Evolutionary conservation across 176 grass and related monocot genomes (phyloP).

Genomic region (Thalia dealbata): DNA sequence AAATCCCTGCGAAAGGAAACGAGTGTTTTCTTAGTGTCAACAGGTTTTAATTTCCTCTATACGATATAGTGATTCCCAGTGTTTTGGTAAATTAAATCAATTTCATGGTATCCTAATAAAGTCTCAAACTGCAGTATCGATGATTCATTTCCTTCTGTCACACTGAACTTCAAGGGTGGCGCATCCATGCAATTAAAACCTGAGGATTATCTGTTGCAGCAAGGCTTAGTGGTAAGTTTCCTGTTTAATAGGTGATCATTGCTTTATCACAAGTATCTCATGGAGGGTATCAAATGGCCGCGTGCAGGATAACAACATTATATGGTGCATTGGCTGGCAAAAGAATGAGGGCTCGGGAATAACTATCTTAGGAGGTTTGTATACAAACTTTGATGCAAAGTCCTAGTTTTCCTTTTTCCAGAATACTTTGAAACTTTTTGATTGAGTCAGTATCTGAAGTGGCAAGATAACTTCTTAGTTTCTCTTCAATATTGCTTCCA

Average conservation of each 20-base stretch:
- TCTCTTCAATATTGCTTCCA: neutral
- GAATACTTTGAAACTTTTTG: too few species aligned
- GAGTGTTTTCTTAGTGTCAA: conserved; percentile 74
- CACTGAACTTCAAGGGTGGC: conserved; percentile 74
- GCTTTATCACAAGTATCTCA: neutral
- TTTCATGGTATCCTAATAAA: neutral
- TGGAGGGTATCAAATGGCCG: neutral
- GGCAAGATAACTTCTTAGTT: neutral
- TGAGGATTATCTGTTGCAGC: conserved; percentile 85
- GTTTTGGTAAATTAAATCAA: neutral
- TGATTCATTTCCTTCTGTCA: conserved; percentile 71
- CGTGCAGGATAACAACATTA: conserved; percentile 53
- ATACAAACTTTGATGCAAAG: too few species aligned
- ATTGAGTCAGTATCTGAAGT: neutral
- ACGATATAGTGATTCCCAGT: neutral
- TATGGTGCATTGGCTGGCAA: conserved; percentile 99
- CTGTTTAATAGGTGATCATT: neutral
- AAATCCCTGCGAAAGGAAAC: conserved; percentile 50
- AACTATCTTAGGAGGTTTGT: conserved; percentile 87
- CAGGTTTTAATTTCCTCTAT: conserved; percentile 45
- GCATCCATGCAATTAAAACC: conserved; percentile 74
- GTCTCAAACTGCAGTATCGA: conserved; percentile 43
- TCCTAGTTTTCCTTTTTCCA: too few species aligned
- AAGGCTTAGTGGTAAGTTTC: conserved; percentile 47
- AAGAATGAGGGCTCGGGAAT: conserved; percentile 67